phyloP scores from a whole-genome alignment of 1,284 basidiomycete species.

The Trametes versicolor region DNA sequence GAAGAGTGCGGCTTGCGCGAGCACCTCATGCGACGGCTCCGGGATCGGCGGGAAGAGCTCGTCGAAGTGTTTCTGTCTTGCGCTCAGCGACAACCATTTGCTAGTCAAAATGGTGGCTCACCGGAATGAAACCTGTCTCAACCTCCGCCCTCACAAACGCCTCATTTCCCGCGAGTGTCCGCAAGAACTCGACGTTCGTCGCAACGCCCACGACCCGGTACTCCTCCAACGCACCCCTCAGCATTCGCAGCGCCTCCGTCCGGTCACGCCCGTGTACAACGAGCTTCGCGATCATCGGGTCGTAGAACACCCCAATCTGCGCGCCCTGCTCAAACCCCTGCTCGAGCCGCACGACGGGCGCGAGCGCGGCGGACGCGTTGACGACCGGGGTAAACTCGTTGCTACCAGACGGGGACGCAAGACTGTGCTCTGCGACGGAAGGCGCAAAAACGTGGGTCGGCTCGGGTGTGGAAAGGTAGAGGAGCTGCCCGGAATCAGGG shows the following conservation, averaged over 20 bases:
- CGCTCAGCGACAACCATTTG: background rate
- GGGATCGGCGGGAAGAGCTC: constrained; percentile 76
- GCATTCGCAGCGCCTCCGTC: constrained; percentile 84
- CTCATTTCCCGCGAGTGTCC: constrained; percentile 78
- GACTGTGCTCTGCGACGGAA: constrained; percentile 47
- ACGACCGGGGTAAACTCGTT: constrained; percentile 43
- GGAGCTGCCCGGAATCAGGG: constrained; percentile 87
- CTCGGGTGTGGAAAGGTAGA: constrained; percentile 81
- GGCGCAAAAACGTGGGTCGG: constrained; percentile 75
- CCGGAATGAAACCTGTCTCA: constrained; percentile 93
- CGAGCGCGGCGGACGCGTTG: constrained; percentile 53
- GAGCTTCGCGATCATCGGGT: constrained; percentile 95
- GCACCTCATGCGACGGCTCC: constrained; percentile 65
- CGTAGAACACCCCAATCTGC: constrained; percentile 93
- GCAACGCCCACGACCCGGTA: constrained; percentile 92
- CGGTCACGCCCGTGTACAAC: constrained; percentile 90
- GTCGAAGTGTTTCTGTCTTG: constrained; percentile 76
- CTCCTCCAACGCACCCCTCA: constrained; percentile 84
- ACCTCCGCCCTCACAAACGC: constrained; percentile 86
- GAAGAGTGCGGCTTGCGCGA: constrained; percentile 85
- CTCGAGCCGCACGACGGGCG: constrained; percentile 85
- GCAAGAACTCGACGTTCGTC: constrained; percentile 92
- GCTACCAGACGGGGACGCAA: constrained; percentile 30
- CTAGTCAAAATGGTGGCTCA: constrained; percentile 44
- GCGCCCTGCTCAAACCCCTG: constrained; percentile 90